These are phyloP conservation scores for Arxiozyma slooffiae DNA, from an alignment of 1,139 yeast species.

Conservation along the genomic window DNA sequence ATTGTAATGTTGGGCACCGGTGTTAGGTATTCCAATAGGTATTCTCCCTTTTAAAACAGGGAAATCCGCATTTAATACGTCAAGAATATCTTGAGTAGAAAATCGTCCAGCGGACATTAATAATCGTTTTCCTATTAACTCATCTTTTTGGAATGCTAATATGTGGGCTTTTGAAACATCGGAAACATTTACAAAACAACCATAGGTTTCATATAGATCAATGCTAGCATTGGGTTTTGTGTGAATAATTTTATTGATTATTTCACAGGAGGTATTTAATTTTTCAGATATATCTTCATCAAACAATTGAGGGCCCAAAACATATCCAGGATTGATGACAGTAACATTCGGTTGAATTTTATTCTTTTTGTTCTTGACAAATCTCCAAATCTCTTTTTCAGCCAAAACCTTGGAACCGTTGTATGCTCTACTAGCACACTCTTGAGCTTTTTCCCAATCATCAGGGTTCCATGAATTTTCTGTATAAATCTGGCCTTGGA, in stretches of 20 bases:
- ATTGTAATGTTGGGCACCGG: conserved; percentile 10
- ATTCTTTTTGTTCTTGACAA: conserved; percentile 29
- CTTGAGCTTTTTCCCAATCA: conserved; percentile 33
- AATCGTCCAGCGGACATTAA: conserved; percentile 25
- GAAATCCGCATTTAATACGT: conserved; percentile 31
- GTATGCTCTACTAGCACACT: conserved; percentile 28
- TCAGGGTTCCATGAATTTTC: conserved; percentile 37
- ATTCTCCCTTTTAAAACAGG: conserved; percentile 32
- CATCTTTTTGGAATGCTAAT: conserved; percentile 14
- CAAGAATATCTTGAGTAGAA: conserved; percentile 28
- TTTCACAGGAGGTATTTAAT: conserved; percentile 34
- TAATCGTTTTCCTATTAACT: conserved; percentile 10
- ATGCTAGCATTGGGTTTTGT: conserved; percentile 11
- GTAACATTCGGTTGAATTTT: conserved; percentile 35
- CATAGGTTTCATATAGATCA: conserved; percentile 8
- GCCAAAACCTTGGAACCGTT: conserved; percentile 36
- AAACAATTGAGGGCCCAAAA: conserved; percentile 40
- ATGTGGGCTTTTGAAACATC: conserved; percentile 23
- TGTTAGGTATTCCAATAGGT: conserved; percentile 9
- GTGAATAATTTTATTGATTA: conserved; percentile 10
- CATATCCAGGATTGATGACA: conserved; percentile 40
- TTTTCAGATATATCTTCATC: conserved; percentile 29
- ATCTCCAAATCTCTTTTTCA: conserved; percentile 22
- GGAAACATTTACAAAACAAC: conserved; percentile 16
- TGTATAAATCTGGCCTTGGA: conserved; percentile 24